A percentile compares a stretch with the other conserved stretches of the same genome.
phyloP scores from a whole-genome alignment of 805 yeast species.

The Starmerella floricola region DNA sequence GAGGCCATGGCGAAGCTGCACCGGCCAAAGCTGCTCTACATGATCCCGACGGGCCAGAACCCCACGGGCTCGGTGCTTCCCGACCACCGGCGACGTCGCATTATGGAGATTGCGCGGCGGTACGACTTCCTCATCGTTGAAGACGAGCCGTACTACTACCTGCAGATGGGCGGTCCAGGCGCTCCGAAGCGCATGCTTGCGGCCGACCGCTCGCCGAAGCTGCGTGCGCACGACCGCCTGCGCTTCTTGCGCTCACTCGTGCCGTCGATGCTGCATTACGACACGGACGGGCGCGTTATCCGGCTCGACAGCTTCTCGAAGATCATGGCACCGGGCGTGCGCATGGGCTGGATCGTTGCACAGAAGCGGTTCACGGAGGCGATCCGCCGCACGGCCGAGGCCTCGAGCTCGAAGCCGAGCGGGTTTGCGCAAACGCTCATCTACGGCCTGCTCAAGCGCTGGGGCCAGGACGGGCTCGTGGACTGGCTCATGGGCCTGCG shows the following conservation, averaged over 20 bases:
- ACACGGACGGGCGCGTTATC: conserved; percentile 76
- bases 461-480: conserved; percentile 84
- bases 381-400: conserved; percentile 62
- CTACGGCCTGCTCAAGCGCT: conserved; percentile 58
- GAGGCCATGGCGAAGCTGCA: conserved; percentile 52
- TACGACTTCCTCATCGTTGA: conserved; percentile 79
- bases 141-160: conserved; percentile 95
- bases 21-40: conserved; percentile 67
- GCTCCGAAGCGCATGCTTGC: too few species aligned
- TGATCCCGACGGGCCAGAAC: conserved; percentile 92
- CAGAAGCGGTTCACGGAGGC: conserved; percentile 50
- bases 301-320: conserved; percentile 85
- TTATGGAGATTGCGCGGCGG: conserved; percentile 67
- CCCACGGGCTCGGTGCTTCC: conserved; percentile 87
- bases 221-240: background rate
- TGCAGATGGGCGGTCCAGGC: conserved; percentile 64
- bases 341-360: conserved; percentile 82
- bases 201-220: too few species aligned
- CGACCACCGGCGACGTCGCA: conserved; percentile 58
- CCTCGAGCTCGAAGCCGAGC: conserved; percentile 63
- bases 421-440: conserved; percentile 71
- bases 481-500: conserved; percentile 76
- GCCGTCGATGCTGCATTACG: conserved; percentile 62
- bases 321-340: conserved; percentile 79
- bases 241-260: conserved; percentile 52